Conservation (phyloP, 1,284 basidiomycete genomes). For the Coniferiporia weirii region DNA sequence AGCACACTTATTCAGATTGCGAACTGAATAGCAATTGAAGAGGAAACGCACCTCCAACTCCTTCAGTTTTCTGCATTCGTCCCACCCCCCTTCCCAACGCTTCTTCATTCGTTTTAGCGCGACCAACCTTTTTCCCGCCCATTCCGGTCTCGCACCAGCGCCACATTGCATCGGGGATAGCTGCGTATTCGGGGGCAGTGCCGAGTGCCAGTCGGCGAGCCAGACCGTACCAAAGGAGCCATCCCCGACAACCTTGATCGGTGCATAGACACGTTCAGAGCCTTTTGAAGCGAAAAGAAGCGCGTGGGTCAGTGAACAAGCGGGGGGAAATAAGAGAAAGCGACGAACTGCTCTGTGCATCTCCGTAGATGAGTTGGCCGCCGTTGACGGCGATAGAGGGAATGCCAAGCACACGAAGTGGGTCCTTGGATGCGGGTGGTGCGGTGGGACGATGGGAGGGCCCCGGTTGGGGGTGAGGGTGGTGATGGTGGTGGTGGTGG, state of each 20-base stretch:
- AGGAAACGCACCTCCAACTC: constrained; percentile 81
- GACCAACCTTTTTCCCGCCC: constrained; percentile 90
- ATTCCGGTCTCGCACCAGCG: constrained; percentile 86
- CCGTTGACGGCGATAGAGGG: constrained; percentile 67
- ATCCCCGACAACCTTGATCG: constrained; percentile 89
- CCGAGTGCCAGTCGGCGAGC: constrained; percentile 99
- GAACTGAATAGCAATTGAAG: constrained; percentile 18
- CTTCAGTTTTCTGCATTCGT: constrained; percentile 92
- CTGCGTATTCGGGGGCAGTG: constrained; percentile 82
- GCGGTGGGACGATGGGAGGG: constrained; percentile 19
- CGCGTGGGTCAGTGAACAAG: constrained; percentile 8
- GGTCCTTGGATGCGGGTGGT: constrained; percentile 42
- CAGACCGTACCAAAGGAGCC: constrained; percentile 98
- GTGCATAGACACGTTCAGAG: constrained; percentile 45
- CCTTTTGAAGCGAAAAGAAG: constrained; percentile 31
- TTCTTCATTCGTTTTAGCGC: constrained; percentile 99
- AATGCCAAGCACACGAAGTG: constrained; percentile 59
- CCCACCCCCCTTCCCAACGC: constrained; percentile 95
- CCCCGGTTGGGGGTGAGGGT: constrained; percentile 27
- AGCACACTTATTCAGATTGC: constrained; percentile 18
- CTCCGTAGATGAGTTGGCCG: constrained; percentile 64
- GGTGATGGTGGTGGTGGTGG: constrained; percentile 42
- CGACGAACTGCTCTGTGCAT: constrained; percentile 60
- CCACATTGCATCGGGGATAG: constrained; percentile 90
- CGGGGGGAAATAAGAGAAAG: constrained; percentile 16